Base-by-base conservation (phyloP, 1,284 basidiomycete genomes). In the Ceratobasidium sp. region DNA sequence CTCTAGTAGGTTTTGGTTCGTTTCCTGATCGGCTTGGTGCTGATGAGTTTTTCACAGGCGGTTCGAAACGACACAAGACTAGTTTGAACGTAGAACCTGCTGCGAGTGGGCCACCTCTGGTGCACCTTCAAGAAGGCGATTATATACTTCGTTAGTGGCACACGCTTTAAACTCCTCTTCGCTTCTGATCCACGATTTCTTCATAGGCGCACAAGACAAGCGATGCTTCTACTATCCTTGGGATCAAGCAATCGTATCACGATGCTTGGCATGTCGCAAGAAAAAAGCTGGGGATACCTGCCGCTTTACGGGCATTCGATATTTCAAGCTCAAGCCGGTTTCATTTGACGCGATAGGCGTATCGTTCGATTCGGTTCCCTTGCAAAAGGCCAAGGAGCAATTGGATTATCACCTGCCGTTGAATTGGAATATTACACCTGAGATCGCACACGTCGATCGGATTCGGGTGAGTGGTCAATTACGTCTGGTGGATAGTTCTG, bases 221-320 rank as follows among this genome's bases (percentile, higher is more conserved):
- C 57, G 42, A n/a, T 74, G 71, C 50, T 74, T 54, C 50, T 6
- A 74, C 46, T 74, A 74, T 28, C 26, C 61, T n/a, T 52, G 23
- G 33, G 59, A 74, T 46, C 71, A 74, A 44, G 23, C 42, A 3
- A 64, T 74, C 33, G 48, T 74, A 1, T 67, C 65, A 6, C 65
- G 59, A 17, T 77, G 76, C 56, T 17, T 70, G 1, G 64, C 64
- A 9, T 77, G 76, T 26, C 52, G 54, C 10, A 59, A 70, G 28
- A 66, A 77, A 52, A 48, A 69, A 26, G 20, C 44, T 70, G 76
- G 76, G 1, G 76, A 77, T 38, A 68, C 66, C 17, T 77, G 76
- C 44, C 64, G 76, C 20, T 77, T 77, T 20, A 5, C 42, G 5
- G 48, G 48, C n/a, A 48, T 77, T 23, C 65, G 76, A 5, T 74